phyloP scores from a whole-genome alignment of 768 basidiomycete species.

The Suillus clintonianus region DNA sequence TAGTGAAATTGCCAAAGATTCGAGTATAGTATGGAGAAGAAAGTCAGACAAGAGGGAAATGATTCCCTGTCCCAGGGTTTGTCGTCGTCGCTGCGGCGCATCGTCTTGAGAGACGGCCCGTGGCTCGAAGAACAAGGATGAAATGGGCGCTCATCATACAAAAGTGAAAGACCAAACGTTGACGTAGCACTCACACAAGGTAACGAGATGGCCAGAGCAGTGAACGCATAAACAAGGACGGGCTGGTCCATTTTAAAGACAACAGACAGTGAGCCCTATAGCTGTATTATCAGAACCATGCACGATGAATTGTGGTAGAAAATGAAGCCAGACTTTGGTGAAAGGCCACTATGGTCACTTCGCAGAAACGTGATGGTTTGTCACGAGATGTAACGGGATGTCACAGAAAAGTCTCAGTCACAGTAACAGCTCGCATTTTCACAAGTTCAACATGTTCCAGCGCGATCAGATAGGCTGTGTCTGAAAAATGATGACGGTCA shows the following conservation, averaged over 20 bases:
- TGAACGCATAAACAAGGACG: slow-evolving; percentile 21
- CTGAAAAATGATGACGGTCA: too few relatives aligned
- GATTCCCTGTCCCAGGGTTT: slow-evolving; percentile 48
- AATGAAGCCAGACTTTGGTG: not conserved
- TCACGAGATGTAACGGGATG: too few relatives aligned
- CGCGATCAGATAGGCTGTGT: too few relatives aligned
- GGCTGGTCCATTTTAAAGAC: slow-evolving; percentile 25
- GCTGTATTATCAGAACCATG: not conserved
- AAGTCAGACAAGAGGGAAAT: slow-evolving; percentile 41
- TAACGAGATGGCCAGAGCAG: slow-evolving; percentile 22
- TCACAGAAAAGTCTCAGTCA: too few relatives aligned
- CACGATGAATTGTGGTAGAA: not conserved
- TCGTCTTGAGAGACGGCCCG: slow-evolving; percentile 48
- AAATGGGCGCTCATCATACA: slow-evolving; percentile 62
- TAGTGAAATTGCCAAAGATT: slow-evolving; percentile 5
- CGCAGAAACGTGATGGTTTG: too few relatives aligned
- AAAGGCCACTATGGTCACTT: too few relatives aligned
- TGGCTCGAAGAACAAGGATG: slow-evolving; percentile 95
- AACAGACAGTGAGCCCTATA: not conserved
- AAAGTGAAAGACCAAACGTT: not conserved
- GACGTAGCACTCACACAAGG: slow-evolving; percentile 29
- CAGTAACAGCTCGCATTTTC: too few relatives aligned
- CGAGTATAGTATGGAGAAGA: slow-evolving; percentile 8
- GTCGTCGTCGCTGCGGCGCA: slow-evolving; percentile 72
- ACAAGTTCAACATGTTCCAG: too few relatives aligned